Base-by-base conservation (phyloP, 257 asterid species). In the Nicotiana otophora region DNA sequence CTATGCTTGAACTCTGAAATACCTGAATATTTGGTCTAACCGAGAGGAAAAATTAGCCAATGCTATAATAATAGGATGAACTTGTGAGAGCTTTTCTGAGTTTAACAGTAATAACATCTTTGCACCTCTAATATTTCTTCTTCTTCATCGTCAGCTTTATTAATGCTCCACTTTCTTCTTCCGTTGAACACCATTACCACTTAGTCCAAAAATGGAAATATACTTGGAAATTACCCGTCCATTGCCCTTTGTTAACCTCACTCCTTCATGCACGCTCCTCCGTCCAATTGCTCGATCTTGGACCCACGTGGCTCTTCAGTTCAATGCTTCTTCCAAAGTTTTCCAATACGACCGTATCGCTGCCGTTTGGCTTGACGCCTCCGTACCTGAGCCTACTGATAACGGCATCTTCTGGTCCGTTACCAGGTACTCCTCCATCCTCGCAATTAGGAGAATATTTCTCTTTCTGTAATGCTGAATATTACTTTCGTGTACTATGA, bases 261-360 rank as follows among this genome's bases (percentile, higher is more conserved):
- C n/a, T n/a, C n/a, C n/a, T 64, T 92, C 97, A 39, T 65, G 92
- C 14, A 31, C 88, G 84, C 89, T 33, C 80, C 95, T 15, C 99
- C 97, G 7, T 0, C 0, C 8, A 84, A 91, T 72, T 95, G 99
- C 89, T 84, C 85, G n/a, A n/a, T n/a, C n/a, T 1, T 96, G 99
- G 99, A 77, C 97, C n/a, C 82, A 87, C 82, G 97, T 85, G 51
- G 85, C 81, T 62, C 87, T 96, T 26, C 95, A 89, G 31, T 82
- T 96, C 92, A 86, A 89, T 46, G 92, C 84, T 81, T 80, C 95
- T 34, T 89, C 93, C 83, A 86, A 85, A 20, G 98, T 95, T 19
- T 81, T 91, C 0, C 94, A 96, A 80, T 89, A 94, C 84, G 97
- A 94, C 51, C 97, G 97, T 80, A 92, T 94, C 84, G 93, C 98